Percentiles rank a stretch among this genome's conserved stretches.
phyloP scores from a whole-genome alignment of 345 rosid genomes.

The Pelargonium nanum region DNA sequence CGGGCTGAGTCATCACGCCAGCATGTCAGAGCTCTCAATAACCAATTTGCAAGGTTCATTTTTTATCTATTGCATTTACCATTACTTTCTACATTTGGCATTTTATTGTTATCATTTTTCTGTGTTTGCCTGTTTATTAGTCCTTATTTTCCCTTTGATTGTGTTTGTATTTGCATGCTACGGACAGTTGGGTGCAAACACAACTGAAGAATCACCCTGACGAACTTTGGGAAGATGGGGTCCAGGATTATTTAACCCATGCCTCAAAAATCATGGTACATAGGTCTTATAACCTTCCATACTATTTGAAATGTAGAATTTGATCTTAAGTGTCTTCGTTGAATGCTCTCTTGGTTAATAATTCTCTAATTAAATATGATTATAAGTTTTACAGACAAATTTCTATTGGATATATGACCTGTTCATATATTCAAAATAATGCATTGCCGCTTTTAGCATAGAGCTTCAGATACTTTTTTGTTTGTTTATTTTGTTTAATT shows the following conservation, averaged over 20 bases:
- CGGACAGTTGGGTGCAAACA: constrained; percentile 79
- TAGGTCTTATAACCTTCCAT: not conserved
- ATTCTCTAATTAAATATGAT: too few relatives aligned
- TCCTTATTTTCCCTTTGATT: constrained; percentile 1
- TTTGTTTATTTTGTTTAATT: too few relatives aligned
- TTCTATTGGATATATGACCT: too few relatives aligned
- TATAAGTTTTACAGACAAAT: too few relatives aligned
- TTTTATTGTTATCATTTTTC: not conserved
- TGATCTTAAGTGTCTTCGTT: not conserved
- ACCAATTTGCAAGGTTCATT: constrained; percentile 78
- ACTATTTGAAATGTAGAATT: constrained; percentile 4
- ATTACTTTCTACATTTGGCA: not conserved
- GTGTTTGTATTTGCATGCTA: constrained; percentile 5
- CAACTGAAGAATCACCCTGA: constrained; percentile 89
- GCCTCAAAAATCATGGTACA: constrained; percentile 65
- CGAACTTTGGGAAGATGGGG: constrained; percentile 98
- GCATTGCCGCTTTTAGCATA: too few relatives aligned
- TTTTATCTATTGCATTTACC: not conserved
- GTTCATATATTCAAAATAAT: too few relatives aligned
- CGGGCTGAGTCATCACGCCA: constrained; percentile 63
- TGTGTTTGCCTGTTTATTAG: not conserved
- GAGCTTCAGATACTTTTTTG: too few relatives aligned
- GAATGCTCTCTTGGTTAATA: not conserved
- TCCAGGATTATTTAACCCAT: constrained; percentile 66
- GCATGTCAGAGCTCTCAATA: constrained; percentile 89